Evolutionary conservation across 1,139 yeast species (phyloP).

Genomic region (Debaryomyces coudertii): DNA sequence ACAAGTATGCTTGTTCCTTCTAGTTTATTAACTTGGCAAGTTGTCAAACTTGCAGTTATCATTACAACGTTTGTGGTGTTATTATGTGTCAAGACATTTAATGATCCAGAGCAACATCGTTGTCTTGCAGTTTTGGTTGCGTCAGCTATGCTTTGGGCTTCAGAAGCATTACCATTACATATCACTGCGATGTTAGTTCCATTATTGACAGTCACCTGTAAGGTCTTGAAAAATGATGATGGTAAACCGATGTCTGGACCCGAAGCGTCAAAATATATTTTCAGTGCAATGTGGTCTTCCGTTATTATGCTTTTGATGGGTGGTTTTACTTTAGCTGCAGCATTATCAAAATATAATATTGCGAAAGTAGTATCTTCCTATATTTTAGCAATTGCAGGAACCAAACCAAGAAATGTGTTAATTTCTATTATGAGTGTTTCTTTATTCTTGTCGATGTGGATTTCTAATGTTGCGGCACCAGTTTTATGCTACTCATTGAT

Average conservation of each 20-base stretch:
- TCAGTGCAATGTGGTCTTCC: constrained; percentile 92
- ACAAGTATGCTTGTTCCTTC: constrained; percentile 29
- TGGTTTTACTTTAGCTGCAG: constrained; percentile 94
- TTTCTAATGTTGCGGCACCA: constrained; percentile 95
- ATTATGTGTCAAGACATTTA: constrained; percentile 60
- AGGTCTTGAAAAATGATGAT: constrained; percentile 64
- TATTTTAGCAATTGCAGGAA: constrained; percentile 80
- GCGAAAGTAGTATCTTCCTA: constrained; percentile 84
- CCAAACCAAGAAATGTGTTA: constrained; percentile 76
- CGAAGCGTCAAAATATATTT: constrained; percentile 74
- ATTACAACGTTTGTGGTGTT: constrained; percentile 49
- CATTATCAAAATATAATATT: constrained; percentile 83
- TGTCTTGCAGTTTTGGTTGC: constrained; percentile 82
- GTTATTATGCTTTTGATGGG: constrained; percentile 87
- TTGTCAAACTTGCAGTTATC: constrained; percentile 51
- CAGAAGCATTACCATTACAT: constrained; percentile 88
- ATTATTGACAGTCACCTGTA: constrained; percentile 69
- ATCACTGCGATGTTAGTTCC: constrained; percentile 85
- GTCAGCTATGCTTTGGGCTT: constrained; percentile 88
- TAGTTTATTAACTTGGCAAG: constrained; percentile 36
- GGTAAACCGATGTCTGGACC: constrained; percentile 59
- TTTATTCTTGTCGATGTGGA: constrained; percentile 89
- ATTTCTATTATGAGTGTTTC: constrained; percentile 85
- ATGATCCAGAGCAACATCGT: constrained; percentile 67
- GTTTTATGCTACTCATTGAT: constrained; percentile 88